These are phyloP conservation scores for Tetrapisispora phaffii DNA, from an alignment of 805 yeast species.

Conservation along the genomic window DNA sequence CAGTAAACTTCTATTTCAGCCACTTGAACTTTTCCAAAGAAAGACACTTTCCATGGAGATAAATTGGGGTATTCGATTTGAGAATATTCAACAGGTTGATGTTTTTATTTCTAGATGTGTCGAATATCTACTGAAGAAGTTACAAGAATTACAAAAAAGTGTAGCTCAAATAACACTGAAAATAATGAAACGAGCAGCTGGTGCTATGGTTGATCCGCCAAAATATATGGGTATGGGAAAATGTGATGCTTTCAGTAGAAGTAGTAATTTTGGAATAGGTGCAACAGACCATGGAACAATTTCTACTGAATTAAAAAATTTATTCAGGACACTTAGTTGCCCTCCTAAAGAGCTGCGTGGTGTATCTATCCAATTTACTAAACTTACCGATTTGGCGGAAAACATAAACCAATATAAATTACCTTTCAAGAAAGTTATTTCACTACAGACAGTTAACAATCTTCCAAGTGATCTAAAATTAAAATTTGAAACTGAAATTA, in stretches of 20 bases:
- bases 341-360: slow-evolving; percentile 70
- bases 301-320: slow-evolving; percentile 46
- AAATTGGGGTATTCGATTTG: slow-evolving; percentile 82
- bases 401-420: slow-evolving; percentile 8
- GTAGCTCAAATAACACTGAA: slow-evolving; percentile 58
- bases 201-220: slow-evolving; percentile 66
- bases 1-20: slow-evolving; percentile 42
- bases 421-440: neutral
- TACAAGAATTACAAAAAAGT: slow-evolving; percentile 36
- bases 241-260: slow-evolving; percentile 55
- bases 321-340: slow-evolving; percentile 47
- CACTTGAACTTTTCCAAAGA: slow-evolving; percentile 41
- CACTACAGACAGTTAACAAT: slow-evolving; percentile 5
- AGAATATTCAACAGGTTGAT: slow-evolving; percentile 50
- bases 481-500: slow-evolving; percentile 11
- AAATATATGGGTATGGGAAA: slow-evolving; percentile 79
- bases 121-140: slow-evolving; percentile 47
- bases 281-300: slow-evolving; percentile 54
- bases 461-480: slow-evolving; percentile 11
- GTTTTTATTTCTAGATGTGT: slow-evolving; percentile 48
- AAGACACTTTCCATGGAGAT: slow-evolving; percentile 82
- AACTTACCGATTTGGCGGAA: slow-evolving; percentile 36
- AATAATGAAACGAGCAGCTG: slow-evolving; percentile 50
- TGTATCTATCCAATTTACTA: slow-evolving; percentile 57
- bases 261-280: slow-evolving; percentile 49